Evolutionary conservation across 305 asterid genomes (phyloP).

Genomic region (Stenogyne calaminthoides): DNA sequence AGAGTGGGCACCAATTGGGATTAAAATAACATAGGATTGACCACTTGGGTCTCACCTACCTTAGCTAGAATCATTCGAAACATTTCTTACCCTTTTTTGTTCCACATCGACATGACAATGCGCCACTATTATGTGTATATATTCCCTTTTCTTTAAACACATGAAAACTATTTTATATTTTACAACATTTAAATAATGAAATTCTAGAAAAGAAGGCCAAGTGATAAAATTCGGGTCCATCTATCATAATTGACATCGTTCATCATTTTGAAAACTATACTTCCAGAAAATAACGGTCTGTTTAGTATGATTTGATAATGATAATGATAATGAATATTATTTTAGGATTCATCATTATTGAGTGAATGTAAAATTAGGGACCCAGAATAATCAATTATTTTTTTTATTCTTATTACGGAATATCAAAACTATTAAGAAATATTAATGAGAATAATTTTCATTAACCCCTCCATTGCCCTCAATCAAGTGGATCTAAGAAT

Average conservation of each 20-base stretch:
- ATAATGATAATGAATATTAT: too few species aligned
- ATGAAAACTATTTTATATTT: not conserved
- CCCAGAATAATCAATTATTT: too few species aligned
- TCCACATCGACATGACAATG: constrained; percentile 24
- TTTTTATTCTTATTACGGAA: too few species aligned
- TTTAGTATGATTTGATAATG: too few species aligned
- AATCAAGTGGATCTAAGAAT: too few species aligned
- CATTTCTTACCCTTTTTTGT: constrained; percentile 9
- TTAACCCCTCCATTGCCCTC: too few species aligned
- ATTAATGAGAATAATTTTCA: too few species aligned
- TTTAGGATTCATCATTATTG: too few species aligned
- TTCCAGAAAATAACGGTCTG: too few species aligned
- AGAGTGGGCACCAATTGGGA: not conserved
- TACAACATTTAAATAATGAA: not conserved
- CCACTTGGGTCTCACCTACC: constrained; percentile 18
- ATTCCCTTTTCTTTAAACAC: not conserved
- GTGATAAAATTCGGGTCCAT: constrained; percentile 14
- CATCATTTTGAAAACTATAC: not conserved
- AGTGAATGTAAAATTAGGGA: too few species aligned
- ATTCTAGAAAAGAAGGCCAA: not conserved
- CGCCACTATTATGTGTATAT: constrained; percentile 25
- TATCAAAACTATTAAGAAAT: too few species aligned
- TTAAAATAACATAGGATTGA: constrained; percentile 31
- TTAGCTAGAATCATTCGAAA: constrained; percentile 27
- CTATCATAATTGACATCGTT: constrained; percentile 3